Evolutionary conservation across 2,329 filamentous ascomycete genomes (phyloP), one percentile per base, ranked within the genome.

Genomic region (Colletotrichum tofieldiae): DNA sequence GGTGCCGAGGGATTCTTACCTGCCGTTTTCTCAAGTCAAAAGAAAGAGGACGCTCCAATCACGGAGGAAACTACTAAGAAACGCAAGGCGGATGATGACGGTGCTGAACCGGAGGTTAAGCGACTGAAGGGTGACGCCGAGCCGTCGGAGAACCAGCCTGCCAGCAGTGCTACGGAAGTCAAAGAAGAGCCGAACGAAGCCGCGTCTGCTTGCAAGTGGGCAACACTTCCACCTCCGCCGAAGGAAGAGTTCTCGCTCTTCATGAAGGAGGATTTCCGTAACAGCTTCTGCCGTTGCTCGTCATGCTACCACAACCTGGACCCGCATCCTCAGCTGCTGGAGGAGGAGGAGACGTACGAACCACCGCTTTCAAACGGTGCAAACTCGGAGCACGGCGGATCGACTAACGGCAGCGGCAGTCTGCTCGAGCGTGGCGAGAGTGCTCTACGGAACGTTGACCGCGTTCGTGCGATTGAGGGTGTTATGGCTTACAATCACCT

Each of bases 401-500:
- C 87, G 5, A 91, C 89, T 2, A 86, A 90, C 6, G 93, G 94
- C 61, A 95, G 94, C 43, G 93, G 93, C 56, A 96, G 93, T 74
- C 87, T 99, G 2, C 91, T 97, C 43, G 95, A 98, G 61, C 93
- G 95, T 23, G 96, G 96, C 58, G 96, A 99, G 84, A 96, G 94
- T 59, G 96, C 95, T 0, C 88, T 99, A 37, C 94, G 92, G 80
- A 97, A 94, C 77, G 92, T 99, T 68, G 96, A 99, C 80, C 93
- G 96, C 2, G 96, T 98, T 9, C 89, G 92, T 18, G 96, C 96
- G 5, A 98, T 99, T 67, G 94, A 99, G 81, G 96, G 96, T 20
- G 96, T 97, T 56, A 98, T 98, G 95, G 96, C 95, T 0, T 99
- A 98, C 83, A 98, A 98, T 78, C 93, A 97, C 78, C 88, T 99